A percentile compares a stretch with the other conserved stretches of the same genome.
phyloP scores from a whole-genome alignment of 257 asterid species.

The Scutellaria baicalensis region DNA sequence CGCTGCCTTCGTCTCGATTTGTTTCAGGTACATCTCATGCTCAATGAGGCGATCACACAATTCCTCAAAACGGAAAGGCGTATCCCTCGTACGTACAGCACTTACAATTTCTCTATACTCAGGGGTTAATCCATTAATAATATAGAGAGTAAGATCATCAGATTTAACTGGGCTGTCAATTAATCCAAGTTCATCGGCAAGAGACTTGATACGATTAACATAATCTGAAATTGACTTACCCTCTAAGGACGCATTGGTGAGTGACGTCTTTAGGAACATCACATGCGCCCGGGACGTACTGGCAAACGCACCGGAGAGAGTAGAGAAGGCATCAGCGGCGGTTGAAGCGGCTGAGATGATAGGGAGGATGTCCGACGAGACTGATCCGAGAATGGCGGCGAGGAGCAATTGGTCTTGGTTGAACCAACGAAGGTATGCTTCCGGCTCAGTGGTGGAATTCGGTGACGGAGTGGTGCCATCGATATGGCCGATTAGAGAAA shows the following conservation, averaged over 20 bases:
- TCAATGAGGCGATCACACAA: not conserved
- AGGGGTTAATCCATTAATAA: not conserved
- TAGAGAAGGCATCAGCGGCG: not conserved
- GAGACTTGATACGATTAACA: not conserved
- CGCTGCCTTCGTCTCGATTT: not conserved
- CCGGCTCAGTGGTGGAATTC: not conserved
- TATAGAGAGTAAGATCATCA: not conserved
- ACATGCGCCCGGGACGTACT: not conserved
- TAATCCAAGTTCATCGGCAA: not conserved
- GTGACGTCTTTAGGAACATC: not conserved
- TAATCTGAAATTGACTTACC: not conserved
- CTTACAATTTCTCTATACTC: not conserved
- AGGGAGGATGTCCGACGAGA: not conserved
- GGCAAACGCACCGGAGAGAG: not conserved
- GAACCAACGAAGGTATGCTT: not conserved
- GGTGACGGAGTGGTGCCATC: not conserved
- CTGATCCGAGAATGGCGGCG: not conserved
- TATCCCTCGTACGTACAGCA: not conserved
- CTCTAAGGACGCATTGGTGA: not conserved
- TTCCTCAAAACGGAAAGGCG: not conserved
- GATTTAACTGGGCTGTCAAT: not conserved
- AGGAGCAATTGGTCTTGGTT: not conserved
- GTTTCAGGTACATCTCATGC: not conserved
- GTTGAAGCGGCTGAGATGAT: not conserved
- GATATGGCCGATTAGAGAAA: not conserved